Evolutionary conservation across 2,329 filamentous ascomycete species (phyloP), one percentile per base, ranked within the genome.

Genomic region (Proliferodiscus dingleyae): DNA sequence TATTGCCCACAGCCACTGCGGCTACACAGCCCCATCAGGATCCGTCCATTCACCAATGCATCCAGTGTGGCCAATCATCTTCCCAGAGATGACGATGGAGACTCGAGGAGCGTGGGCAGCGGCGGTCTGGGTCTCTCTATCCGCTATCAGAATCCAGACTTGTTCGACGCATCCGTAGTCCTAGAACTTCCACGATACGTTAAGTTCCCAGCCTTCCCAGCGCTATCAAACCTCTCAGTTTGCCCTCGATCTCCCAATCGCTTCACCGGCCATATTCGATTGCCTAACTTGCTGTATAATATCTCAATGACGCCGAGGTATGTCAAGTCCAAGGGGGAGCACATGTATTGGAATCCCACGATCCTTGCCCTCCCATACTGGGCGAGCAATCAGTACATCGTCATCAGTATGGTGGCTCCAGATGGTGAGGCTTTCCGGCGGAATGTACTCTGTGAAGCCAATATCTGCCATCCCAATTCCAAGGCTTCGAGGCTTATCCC

Each of bases 391-490:
- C 62, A 64, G 46, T 69, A 67, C 39, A 46, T 68, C 3, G 55
- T 68, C 16, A 57, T 68, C 10, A 63, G 61, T 23, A 61, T 67
- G 47, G 60, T 68, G 9, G 52, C 63, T 24, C 45, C 50, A 7
- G 64, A 64, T 8, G 55, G 61, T 3, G 64, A 64, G 10, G 53
- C 60, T 11, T 63, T 64, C 45, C 64, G 68, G 42, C 56, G 63
- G 34, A 68, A 66, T 24, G 63, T 68, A 13, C 50, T 68, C 21
- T 68, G 66, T 44, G 65, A 68, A 52, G 66, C 66, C 5, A 65
- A 64, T 29, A 61, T 67, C 32, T 68, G 66, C 50, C 54, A 55
- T 37, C 50, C 56, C 15, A 48, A 46, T 32, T 46, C 26, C 23
- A 37, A 36, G 32, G 45, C 36, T 13, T 43, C 36, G 10, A 53